Percentiles rank a stretch among this genome's conserved stretches.
These are phyloP conservation scores for Iris macrosiphon DNA, from an alignment of 106 monocot genomes.

Conservation along the genomic window DNA sequence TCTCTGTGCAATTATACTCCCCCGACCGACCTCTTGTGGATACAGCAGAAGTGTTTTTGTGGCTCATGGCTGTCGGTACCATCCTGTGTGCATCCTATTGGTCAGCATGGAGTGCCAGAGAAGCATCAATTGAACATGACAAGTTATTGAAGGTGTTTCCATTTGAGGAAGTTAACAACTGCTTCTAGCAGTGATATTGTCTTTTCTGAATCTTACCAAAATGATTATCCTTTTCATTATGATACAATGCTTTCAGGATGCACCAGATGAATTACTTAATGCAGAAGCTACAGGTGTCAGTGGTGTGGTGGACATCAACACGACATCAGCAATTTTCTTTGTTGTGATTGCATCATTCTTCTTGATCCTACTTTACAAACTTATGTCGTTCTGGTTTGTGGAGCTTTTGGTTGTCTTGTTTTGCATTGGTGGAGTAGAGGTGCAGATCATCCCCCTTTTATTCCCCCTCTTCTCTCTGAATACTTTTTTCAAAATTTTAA, in stretches of 20 bases:
- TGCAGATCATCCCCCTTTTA: too few relatives aligned
- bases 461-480: too few relatives aligned
- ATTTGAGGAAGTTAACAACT: neutral
- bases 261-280: conserved; percentile 48
- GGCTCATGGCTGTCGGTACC: conserved; percentile 98
- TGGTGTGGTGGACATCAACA: conserved; percentile 90
- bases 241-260: conserved; percentile 37
- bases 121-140: conserved; percentile 78
- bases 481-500: too few relatives aligned
- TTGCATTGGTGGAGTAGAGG: conserved; percentile 99
- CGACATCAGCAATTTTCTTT: conserved; percentile 83
- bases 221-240: neutral
- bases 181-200: neutral
- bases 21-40: conserved; percentile 91
- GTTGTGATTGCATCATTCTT: conserved; percentile 91
- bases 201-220: conserved; percentile 1
- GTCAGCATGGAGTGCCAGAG: conserved; percentile 94
- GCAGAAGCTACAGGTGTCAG: conserved; percentile 40
- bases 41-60: conserved; percentile 94
- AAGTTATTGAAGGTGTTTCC: conserved; percentile 77
- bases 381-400: conserved; percentile 97
- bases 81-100: conserved; percentile 96
- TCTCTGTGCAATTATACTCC: conserved; percentile 87
- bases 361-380: conserved; percentile 87
- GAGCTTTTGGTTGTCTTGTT: conserved; percentile 97